Evolutionary conservation across 345 rosid species (phyloP).

Genomic region (Anastatica hierochuntica): DNA sequence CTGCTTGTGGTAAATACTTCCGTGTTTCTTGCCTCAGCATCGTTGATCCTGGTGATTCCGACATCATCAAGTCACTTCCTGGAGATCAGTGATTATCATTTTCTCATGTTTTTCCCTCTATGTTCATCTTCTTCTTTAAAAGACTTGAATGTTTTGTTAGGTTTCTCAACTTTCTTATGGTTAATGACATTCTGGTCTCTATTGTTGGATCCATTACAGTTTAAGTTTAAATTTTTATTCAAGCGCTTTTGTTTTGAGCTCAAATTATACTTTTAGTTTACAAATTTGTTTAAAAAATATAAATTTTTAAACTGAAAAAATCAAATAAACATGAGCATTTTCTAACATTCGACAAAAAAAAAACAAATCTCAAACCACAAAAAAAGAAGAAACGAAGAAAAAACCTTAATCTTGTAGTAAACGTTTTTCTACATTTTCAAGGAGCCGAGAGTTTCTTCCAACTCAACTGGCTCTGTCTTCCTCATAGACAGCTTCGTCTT

Average conservation of each 20-base stretch:
- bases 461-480: background rate
- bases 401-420: conserved; percentile 6
- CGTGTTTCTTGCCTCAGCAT: conserved; percentile 73
- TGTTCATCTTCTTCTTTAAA: background rate
- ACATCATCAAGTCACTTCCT: conserved; percentile 62
- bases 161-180: conserved; percentile 1
- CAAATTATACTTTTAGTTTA: too few species aligned
- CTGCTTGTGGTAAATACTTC: conserved; percentile 72
- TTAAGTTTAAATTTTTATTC: background rate
- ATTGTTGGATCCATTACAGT: background rate
- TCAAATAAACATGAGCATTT: too few species aligned
- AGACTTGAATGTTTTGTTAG: conserved; percentile 11
- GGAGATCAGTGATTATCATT: conserved; percentile 23
- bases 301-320: too few species aligned
- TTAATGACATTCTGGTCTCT: conserved; percentile 6
- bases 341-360: too few species aligned
- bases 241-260: too few species aligned
- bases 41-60: conserved; percentile 65
- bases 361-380: background rate
- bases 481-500: background rate
- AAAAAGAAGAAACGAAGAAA: background rate
- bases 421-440: conserved; percentile 32
- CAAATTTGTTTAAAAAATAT: background rate
- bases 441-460: background rate
- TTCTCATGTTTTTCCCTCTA: conserved; percentile 8